Conservation (phyloP, 2,329 filamentous ascomycete genomes). For the Trichoderma gracile region DNA sequence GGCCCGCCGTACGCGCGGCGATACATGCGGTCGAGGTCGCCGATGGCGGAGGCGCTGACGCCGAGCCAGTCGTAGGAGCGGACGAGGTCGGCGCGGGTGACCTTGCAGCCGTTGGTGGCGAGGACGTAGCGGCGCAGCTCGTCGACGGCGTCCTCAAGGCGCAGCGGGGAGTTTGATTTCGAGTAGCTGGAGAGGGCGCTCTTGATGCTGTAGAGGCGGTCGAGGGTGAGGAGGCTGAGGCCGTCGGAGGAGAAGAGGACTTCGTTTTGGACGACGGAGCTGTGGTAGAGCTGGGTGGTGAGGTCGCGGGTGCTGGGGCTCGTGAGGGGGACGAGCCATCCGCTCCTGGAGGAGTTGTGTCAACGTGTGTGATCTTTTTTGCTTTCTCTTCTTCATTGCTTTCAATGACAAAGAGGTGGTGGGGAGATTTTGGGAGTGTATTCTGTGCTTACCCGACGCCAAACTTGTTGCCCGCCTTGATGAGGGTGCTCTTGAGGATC, state of each 20-base stretch:
- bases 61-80: slow-evolving; percentile 60
- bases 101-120: slow-evolving; percentile 50
- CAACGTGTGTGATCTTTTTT: background rate
- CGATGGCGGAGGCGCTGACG: slow-evolving; percentile 51
- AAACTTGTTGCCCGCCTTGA: slow-evolving; percentile 54
- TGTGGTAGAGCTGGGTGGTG: slow-evolving; percentile 54
- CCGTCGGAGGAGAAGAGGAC: slow-evolving; percentile 61
- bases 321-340: slow-evolving; percentile 48
- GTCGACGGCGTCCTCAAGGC: slow-evolving; percentile 63
- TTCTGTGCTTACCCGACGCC: slow-evolving; percentile 40
- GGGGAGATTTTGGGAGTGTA: no score
- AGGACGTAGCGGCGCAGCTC: slow-evolving; percentile 62
- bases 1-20: slow-evolving; percentile 56
- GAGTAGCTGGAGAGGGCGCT: slow-evolving; percentile 59
- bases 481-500: slow-evolving; percentile 49
- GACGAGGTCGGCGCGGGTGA: slow-evolving; percentile 54
- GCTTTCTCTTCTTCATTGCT: no score
- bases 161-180: slow-evolving; percentile 44
- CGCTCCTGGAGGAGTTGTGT: slow-evolving; percentile 35
- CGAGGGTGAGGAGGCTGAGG: slow-evolving; percentile 60
- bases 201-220: slow-evolving; percentile 66
- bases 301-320: slow-evolving; percentile 48
- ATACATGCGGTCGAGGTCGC: slow-evolving; percentile 59
- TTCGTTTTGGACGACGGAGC: slow-evolving; percentile 61
- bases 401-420: no score